Evolutionary conservation across 225 moss, liverwort and hornwort genomes (phyloP), one percentile per base, ranked within the genome.

Genomic region (Marchantia polymorpha): DNA sequence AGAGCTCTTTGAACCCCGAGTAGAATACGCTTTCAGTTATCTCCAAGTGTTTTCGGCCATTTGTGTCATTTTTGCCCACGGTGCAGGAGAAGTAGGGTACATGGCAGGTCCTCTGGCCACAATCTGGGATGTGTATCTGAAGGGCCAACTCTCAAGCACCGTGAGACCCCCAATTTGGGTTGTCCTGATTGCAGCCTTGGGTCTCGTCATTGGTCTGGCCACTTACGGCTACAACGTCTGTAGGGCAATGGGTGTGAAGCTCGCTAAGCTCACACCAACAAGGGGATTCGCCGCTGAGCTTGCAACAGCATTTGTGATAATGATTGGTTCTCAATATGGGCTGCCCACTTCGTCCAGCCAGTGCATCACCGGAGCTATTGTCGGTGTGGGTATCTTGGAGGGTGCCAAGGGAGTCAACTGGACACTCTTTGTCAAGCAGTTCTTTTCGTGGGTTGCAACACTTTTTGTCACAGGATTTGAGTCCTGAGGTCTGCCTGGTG

Each of bases 211-310:
- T 27, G 65, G 65, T 65, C n/a, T 65, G 26, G 91, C 76, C 1
- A 92, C 91, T 0, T 92, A 92, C 69, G 90, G 91, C 29, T 92
- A 91, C 80, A 89, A 92, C 20, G 90, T 89, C 51, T 90, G 89
- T 2, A 55, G 88, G 6, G 91, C 91, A 14, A 92, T 92, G 91
- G 91, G 91, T 10, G 90, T 92, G 78, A 51, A 83, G 66, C 77
- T 92, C 71, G 90, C 73, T 17, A 92, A 90, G 84, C 77, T 92
- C 61, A 90, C 91, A 2, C 88, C 91, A 4, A 87, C 89, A 53
- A 82, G 91, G 20, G 91, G 91, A 4, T 92, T 92, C 25, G 87
- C 91, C 20, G 91, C 90, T 51, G 91, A 92, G 82, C 47, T 92
- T 73, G 90, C 90, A 14, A 92, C 91, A 3, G 91, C 91, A 22